Base-by-base conservation (phyloP, 2,329 filamentous ascomycete genomes). In the Zarea fungicola region DNA sequence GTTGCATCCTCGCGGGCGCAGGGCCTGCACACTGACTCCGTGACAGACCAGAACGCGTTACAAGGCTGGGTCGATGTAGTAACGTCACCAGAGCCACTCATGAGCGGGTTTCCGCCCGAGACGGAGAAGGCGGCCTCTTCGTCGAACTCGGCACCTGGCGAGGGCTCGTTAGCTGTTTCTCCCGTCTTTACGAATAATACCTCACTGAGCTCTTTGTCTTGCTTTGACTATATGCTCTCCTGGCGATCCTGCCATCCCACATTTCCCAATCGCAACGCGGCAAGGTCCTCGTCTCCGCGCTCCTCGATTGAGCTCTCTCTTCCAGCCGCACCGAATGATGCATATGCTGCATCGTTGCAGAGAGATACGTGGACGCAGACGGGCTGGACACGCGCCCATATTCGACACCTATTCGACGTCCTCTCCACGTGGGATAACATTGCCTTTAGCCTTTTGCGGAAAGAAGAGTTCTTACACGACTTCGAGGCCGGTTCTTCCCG, bases 381-480 rank as follows among this genome's bases (percentile, higher is more conserved):
- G 3, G 50, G 51, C 3, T 52, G 47, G 51, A 50, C 49, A 7
- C 25, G 44, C 22, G 37, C 49, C 10, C 25, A 50, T 21, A 29
- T 54, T 1, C 43, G 44, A 9, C 46, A 51, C 25, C 23, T 51
- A 8, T 39, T 54, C 14, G 43, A 55, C 14, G 21, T 45, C 2
- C 29, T 54, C 5, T n/a, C 42, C 3, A 46, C 37, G 4, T 54
- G 49, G 49, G 54, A 55, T 21, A 49, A 49, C 18, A 23, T 52
- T 3, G 36, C 52, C n/a, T 52, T 50, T 26, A 42, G 50, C 62
- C 14, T 57, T 48, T 18, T 53, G 55, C 9, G 47, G 42, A 6
- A 60, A 56, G 31, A 55, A 51, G 13, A 59, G 58, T 51, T 65
- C 68, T 23, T 61, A 59, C 18, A 66, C n/a, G 37, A 41, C 34